A percentile compares a stretch with the other conserved stretches of the same genome.
These are phyloP conservation scores for Guadua angustifolia DNA, from an alignment of 176 grass and related monocot genomes.

Conservation along the genomic window DNA sequence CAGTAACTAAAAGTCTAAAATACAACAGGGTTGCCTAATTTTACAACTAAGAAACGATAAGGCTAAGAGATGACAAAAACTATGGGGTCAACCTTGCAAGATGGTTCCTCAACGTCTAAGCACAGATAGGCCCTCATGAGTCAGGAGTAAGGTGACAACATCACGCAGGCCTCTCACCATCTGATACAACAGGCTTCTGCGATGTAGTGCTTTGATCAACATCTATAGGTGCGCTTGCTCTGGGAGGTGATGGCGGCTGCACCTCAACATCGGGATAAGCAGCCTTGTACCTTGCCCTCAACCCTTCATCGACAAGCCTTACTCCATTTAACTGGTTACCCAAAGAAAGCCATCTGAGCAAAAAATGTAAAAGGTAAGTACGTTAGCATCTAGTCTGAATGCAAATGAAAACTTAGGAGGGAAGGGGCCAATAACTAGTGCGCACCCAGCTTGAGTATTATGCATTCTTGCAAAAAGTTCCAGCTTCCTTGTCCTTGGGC, in stretches of 20 bases:
- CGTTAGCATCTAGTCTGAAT: background rate
- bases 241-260: slow-evolving; percentile 80
- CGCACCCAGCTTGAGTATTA: slow-evolving; percentile 92
- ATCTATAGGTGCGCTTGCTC: slow-evolving; percentile 61
- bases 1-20: background rate
- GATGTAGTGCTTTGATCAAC: slow-evolving; percentile 52
- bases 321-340: slow-evolving; percentile 91
- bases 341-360: slow-evolving; percentile 81
- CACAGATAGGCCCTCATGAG: background rate
- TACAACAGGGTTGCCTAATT: slow-evolving; percentile 35
- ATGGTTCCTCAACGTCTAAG: background rate
- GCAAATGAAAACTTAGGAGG: background rate
- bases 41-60: slow-evolving; percentile 10
- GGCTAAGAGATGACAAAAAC: background rate
- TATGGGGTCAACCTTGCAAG: slow-evolving; percentile 16
- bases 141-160: slow-evolving; percentile 13
- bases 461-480: slow-evolving; percentile 99
- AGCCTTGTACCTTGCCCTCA: slow-evolving; percentile 96
- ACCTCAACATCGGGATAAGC: slow-evolving; percentile 94
- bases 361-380: background rate
- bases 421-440: background rate
- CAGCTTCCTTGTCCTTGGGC: slow-evolving; percentile 93
- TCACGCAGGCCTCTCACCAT: slow-evolving; percentile 59
- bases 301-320: slow-evolving; percentile 92
- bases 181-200: slow-evolving; percentile 48